A percentile compares a stretch with the other conserved stretches of the same genome.
phyloP scores from a whole-genome alignment of 2,329 filamentous ascomycete genomes.

The Alternaria conjuncta region DNA sequence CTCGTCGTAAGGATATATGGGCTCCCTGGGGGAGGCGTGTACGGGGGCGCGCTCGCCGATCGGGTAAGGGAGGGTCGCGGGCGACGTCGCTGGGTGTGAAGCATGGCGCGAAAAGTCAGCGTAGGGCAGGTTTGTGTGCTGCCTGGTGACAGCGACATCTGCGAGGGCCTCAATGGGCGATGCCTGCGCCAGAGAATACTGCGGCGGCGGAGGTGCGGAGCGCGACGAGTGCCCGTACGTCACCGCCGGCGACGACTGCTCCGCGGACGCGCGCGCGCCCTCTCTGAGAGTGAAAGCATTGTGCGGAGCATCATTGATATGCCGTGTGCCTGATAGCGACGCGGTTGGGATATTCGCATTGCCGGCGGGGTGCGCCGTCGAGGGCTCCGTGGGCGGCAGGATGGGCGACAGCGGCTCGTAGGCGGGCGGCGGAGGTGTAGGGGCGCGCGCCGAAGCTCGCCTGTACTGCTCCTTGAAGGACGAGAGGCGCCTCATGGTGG shows the following conservation, averaged over 20 bases:
- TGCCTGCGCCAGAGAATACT: constrained; percentile 32
- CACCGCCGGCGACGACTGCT: constrained; percentile 16
- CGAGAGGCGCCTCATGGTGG: constrained; percentile 37
- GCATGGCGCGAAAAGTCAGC: constrained; percentile 29
- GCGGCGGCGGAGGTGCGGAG: constrained; percentile 32
- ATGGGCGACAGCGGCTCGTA: constrained; percentile 47
- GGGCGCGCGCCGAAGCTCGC: constrained; percentile 37
- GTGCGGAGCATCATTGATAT: constrained; percentile 15
- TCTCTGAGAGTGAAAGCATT: neutral
- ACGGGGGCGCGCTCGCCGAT: constrained; percentile 30
- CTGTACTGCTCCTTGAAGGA: constrained; percentile 45
- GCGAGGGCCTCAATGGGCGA: constrained; percentile 55
- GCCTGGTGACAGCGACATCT: constrained; percentile 47
- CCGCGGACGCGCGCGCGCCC: constrained; percentile 15
- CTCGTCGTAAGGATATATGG: constrained; percentile 43
- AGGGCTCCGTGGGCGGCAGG: constrained; percentile 28
- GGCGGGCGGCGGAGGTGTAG: constrained; percentile 41
- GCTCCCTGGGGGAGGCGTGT: constrained; percentile 25
- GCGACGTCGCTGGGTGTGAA: constrained; percentile 28
- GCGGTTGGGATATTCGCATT: constrained; percentile 15
- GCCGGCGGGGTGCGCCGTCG: constrained; percentile 32
- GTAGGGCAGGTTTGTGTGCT: constrained; percentile 47
- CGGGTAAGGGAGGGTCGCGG: constrained; percentile 24
- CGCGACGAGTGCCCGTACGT: constrained; percentile 24
- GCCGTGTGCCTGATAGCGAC: constrained; percentile 11